Percentiles rank a stretch among this genome's conserved stretches.
phyloP scores from a whole-genome alignment of 2,329 filamentous ascomycete genomes.

The Neopestalotiopsis sp. region DNA sequence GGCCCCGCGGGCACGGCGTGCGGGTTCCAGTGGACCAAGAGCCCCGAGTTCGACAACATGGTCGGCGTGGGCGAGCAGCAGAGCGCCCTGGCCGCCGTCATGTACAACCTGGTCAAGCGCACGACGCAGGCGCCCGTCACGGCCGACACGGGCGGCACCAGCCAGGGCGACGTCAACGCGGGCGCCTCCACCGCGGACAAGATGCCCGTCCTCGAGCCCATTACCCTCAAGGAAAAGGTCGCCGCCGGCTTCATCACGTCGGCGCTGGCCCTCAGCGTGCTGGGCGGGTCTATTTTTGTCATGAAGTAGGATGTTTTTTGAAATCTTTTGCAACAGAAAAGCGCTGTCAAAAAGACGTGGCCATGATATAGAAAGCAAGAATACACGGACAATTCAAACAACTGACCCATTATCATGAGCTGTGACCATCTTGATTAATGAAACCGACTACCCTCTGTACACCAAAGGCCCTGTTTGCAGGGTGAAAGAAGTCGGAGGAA shows the following conservation, averaged over 20 bases:
- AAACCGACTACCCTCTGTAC: too few relatives aligned
- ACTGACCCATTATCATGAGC: too few relatives aligned
- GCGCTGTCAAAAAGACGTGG: not conserved
- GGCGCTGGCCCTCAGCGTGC: constrained; percentile 51
- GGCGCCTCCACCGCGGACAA: constrained; percentile 39
- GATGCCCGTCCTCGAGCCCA: constrained; percentile 38
- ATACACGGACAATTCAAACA: too few relatives aligned
- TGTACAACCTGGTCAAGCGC: constrained; percentile 61
- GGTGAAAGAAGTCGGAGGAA: too few relatives aligned
- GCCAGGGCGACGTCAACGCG: constrained; percentile 54
- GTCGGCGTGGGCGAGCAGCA: constrained; percentile 74
- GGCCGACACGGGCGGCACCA: constrained; percentile 63
- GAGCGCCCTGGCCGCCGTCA: constrained; percentile 68
- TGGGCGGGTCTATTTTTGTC: constrained; percentile 57
- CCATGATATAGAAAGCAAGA: not conserved
- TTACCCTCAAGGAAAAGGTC: constrained; percentile 57
- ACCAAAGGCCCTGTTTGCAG: too few relatives aligned
- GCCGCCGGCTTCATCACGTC: constrained; percentile 63
- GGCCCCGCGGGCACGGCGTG: constrained; percentile 67
- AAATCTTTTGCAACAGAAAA: not conserved
- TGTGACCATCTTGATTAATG: too few relatives aligned
- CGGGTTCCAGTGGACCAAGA: constrained; percentile 68
- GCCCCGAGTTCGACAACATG: constrained; percentile 60
- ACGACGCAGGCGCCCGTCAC: constrained; percentile 51
- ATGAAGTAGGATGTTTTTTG: constrained; percentile 34